Percentiles rank a stretch among this genome's conserved stretches.
phyloP scores from a whole-genome alignment of 164 flowering plant genomes.

The Vitis vinifera region ASM3070453v1 NC_081823.1:8754501-8755000 shows the following conservation, averaged over 20 bases:
- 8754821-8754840: constrained; percentile 4
- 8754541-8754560: constrained; percentile 15
- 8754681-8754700: too few relatives aligned
- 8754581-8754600: constrained; percentile 8
- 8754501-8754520: constrained; percentile 10
- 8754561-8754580: constrained; percentile 13
- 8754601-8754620: background rate
- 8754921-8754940: constrained; percentile 16
- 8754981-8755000: constrained; percentile 4
- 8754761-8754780: too few relatives aligned
- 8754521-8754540: constrained; percentile 10
- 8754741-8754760: too few relatives aligned
- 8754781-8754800: background rate
- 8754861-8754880: constrained; percentile 11
- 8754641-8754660: constrained; percentile 1
- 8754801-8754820: constrained; percentile 2
- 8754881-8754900: constrained; percentile 3
- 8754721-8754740: too few relatives aligned
- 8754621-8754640: background rate
- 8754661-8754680: too few relatives aligned
- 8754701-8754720: too few relatives aligned
- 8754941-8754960: constrained; percentile 27
- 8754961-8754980: background rate
- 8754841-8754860: constrained; percentile 2
- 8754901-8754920: constrained; percentile 9